Evolutionary conservation across 164 flowering plant genomes (phyloP), one percentile per base, ranked within the genome.

Genomic region (Aristolochia fimbriata): DNA sequence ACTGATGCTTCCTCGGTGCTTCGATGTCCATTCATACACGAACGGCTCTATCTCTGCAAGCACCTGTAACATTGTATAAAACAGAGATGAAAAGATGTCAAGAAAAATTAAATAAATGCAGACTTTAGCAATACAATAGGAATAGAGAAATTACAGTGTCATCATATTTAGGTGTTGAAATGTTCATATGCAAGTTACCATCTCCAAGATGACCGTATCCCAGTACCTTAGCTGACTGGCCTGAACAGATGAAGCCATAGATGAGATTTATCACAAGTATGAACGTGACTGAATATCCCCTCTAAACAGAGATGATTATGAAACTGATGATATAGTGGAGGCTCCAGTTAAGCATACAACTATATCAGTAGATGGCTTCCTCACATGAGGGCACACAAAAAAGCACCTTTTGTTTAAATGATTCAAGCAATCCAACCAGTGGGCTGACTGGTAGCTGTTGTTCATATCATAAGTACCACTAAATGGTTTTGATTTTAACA

Each of bases 151-250:
- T 74, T 86, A 94, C 97, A 68, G 55, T 64, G 62, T 91, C 91
- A 70, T 85, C 82, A 66, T 94, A 85, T 51, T 81, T 70, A 24
- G 83, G 79, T 41, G 82, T 70, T 57, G 96, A 90, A 60, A 94
- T 77, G 69, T 94, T 91, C 47, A 94, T 83, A 78, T 94, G 99
- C 76, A 94, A 74, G 78, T 94, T 94, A 13, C 83, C 85, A 79
- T 94, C 99, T 69, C 99, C 99, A 65, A 94, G 96, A 75, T 94
- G 99, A 57, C 99, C 97, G 70, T 82, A 90, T 47, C 84, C 97
- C 62, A 90, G 41, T 27, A 88, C 97, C 68, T 81, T 85, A 46
- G 86, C 97, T 25, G 80, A 67, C 41, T 72, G 62, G 76, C 88
- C 99, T 89, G 70, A 41, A 65, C 58, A 61, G 20, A 50, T 30